Percentiles rank a stretch among this genome's conserved stretches.
These are phyloP conservation scores for Serendipita indica DNA, from an alignment of 768 basidiomycete genomes.

Conservation along the genomic window DNA sequence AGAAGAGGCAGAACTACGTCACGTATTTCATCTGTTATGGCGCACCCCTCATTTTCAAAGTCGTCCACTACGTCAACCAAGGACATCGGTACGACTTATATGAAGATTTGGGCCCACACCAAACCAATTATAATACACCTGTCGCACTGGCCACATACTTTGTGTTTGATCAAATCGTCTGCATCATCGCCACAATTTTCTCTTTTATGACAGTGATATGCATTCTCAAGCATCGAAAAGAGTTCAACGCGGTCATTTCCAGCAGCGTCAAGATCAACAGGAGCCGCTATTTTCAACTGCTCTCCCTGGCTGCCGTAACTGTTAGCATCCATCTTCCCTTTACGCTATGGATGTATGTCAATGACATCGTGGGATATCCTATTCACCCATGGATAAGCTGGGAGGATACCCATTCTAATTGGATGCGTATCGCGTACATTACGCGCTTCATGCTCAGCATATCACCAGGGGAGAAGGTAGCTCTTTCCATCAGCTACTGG, in stretches of 20 bases:
- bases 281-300: neutral
- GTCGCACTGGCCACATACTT: constrained; percentile 31
- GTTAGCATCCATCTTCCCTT: neutral
- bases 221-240: neutral
- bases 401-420: constrained; percentile 37
- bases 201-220: neutral
- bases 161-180: constrained; percentile 16
- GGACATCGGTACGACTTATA: constrained; percentile 47
- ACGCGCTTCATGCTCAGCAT: neutral
- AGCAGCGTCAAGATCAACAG: neutral
- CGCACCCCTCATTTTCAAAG: neutral
- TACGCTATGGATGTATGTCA: neutral
- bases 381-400: constrained; percentile 33
- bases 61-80: constrained; percentile 32
- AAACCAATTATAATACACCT: constrained; percentile 34
- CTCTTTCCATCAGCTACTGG: constrained; percentile 30
- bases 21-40: neutral
- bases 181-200: neutral
- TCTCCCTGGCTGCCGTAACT: neutral
- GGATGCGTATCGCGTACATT: neutral
- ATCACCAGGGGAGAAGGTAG: neutral
- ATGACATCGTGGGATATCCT: neutral
- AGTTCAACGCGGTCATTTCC: neutral
- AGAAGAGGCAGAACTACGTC: neutral
- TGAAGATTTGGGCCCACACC: constrained; percentile 43